These are phyloP conservation scores for Microdochium paspali DNA, from an alignment of 2,329 filamentous ascomycete genomes.

Conservation along the genomic window DNA sequence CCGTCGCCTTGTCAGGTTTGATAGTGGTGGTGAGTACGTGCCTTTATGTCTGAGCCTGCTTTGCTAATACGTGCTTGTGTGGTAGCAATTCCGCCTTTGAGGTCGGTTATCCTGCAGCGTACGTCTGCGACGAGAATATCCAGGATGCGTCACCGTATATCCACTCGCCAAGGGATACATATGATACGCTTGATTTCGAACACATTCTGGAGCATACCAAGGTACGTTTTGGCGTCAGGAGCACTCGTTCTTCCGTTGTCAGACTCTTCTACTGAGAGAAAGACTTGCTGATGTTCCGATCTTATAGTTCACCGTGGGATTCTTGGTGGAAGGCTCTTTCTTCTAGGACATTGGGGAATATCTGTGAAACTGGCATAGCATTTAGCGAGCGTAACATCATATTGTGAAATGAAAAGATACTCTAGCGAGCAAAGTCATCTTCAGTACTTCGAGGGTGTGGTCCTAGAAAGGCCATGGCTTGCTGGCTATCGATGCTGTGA, in stretches of 20 bases:
- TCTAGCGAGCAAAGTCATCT: too few species aligned
- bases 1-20: not conserved
- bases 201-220: constrained; percentile 56
- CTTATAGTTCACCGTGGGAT: constrained; percentile 28
- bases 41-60: constrained; percentile 17
- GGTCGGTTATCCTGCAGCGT: constrained; percentile 56
- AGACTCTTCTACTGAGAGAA: too few species aligned
- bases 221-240: constrained; percentile 1
- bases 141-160: constrained; percentile 58
- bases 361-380: too few species aligned
- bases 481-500: too few species aligned
- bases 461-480: too few species aligned
- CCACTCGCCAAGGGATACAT: constrained; percentile 62
- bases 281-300: not conserved
- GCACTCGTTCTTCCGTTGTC: not conserved
- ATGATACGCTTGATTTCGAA: constrained; percentile 57
- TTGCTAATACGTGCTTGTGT: too few species aligned
- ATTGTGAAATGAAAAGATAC: too few species aligned
- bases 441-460: too few species aligned
- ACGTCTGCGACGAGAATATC: constrained; percentile 54
- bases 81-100: constrained; percentile 57
- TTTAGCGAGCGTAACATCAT: not conserved
- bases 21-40: not conserved
- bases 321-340: constrained; percentile 43
- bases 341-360: constrained; percentile 34